A percentile compares a stretch with the other conserved stretches of the same genome.
Evolutionary conservation across 225 moss, liverwort and hornwort genomes (phyloP).

Genomic region (Pleurozium schreberi): DNA sequence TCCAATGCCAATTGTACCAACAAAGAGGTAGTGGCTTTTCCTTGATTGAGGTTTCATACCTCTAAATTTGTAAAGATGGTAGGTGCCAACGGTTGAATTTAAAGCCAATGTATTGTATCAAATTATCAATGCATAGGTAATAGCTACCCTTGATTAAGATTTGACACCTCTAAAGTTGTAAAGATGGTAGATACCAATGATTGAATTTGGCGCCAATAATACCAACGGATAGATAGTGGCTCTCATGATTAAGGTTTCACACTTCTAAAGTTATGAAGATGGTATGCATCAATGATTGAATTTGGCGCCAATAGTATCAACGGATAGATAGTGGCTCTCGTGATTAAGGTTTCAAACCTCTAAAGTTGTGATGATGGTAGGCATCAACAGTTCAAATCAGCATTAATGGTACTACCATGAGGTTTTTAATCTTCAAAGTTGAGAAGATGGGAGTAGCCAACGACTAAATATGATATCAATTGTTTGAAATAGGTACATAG

Average conservation of each 20-base stretch:
- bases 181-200: too few species aligned
- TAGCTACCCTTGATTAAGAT: too few species aligned
- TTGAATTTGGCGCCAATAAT: too few species aligned
- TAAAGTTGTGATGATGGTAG: not conserved
- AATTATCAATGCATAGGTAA: too few species aligned
- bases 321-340: fast-evolving
- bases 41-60: too few species aligned
- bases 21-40: too few species aligned
- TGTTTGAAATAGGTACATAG: not conserved
- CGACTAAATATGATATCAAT: fast-evolving
- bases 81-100: too few species aligned
- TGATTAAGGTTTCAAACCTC: not conserved
- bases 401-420: fast-evolving
- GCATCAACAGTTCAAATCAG: fast-evolving
- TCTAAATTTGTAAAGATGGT: too few species aligned
- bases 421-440: not conserved
- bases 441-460: not conserved
- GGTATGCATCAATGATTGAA: too few species aligned
- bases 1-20: too few species aligned
- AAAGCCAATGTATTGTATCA: too few species aligned
- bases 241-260: not conserved
- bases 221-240: not conserved
- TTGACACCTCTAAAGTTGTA: too few species aligned
- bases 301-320: not conserved
- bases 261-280: not conserved